Evolutionary conservation across 225 moss, liverwort and hornwort species (phyloP).

Genomic region (Climacium dendroides): DNA sequence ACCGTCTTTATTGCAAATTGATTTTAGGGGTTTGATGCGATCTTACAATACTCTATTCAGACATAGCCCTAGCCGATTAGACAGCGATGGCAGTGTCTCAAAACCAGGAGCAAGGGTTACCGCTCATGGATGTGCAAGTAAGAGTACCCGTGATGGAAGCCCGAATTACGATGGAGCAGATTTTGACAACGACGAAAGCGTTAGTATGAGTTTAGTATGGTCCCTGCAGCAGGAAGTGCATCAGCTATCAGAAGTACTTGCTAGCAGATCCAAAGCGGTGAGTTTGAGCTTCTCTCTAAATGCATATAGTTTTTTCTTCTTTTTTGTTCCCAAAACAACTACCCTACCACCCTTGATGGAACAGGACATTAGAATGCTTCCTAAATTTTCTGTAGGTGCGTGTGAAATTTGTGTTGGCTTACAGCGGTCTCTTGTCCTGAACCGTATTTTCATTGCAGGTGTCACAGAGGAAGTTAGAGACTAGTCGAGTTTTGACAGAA

Average conservation of each 20-base stretch:
- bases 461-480: conserved; percentile 44
- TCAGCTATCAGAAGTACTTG: conserved; percentile 41
- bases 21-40: conserved; percentile 36
- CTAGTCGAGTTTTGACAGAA: conserved; percentile 55
- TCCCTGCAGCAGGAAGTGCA: conserved; percentile 65
- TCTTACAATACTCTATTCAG: conserved; percentile 34
- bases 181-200: conserved; percentile 28
- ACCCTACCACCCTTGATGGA: background rate
- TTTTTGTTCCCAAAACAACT: background rate
- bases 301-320: background rate
- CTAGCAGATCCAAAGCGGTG: conserved; percentile 47
- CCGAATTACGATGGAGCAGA: conserved; percentile 34
- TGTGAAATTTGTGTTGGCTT: background rate
- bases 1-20: background rate
- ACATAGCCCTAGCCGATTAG: conserved; percentile 22
- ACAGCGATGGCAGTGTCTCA: conserved; percentile 9
- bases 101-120: conserved; percentile 19
- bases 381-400: background rate
- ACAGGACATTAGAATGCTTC: background rate
- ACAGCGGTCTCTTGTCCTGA: background rate
- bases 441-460: conserved; percentile 21
- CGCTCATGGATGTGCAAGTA: background rate
- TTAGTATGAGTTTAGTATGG: conserved; percentile 34
- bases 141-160: conserved; percentile 14
- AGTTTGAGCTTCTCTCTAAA: background rate